Conservation (phyloP, 1,284 basidiomycete genomes). For the Fistulina hepatica region DNA sequence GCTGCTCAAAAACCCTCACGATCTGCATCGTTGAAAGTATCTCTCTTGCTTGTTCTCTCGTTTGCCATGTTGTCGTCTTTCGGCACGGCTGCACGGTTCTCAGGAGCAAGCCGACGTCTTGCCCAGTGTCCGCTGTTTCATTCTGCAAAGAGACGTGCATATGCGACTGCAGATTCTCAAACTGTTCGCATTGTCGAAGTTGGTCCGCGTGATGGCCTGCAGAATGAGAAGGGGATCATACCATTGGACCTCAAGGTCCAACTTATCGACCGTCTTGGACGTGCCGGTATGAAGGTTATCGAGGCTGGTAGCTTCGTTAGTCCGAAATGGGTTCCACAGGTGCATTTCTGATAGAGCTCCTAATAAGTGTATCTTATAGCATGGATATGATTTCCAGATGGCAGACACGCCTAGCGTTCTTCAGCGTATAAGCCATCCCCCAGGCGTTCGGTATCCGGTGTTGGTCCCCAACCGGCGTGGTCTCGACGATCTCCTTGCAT, state of each 20-base stretch:
- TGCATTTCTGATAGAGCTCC: slow-evolving; percentile 23
- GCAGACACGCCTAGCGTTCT: slow-evolving; percentile 73
- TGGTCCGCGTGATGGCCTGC: slow-evolving; percentile 85
- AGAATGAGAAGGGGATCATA: slow-evolving; percentile 78
- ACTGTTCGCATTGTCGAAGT: slow-evolving; percentile 80
- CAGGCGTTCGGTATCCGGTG: slow-evolving; percentile 65
- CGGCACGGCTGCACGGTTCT: too few species aligned
- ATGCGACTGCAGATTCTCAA: slow-evolving; percentile 22
- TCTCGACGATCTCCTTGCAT: slow-evolving; percentile 52
- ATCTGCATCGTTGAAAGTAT: too few species aligned
- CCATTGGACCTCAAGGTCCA: slow-evolving; percentile 70
- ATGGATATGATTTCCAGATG: slow-evolving; percentile 48
- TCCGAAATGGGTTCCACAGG: slow-evolving; percentile 90
- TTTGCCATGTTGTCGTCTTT: too few species aligned
- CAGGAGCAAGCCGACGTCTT: too few species aligned
- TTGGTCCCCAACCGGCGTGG: slow-evolving; percentile 82
- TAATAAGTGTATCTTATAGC: background rate
- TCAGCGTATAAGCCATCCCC: slow-evolving; percentile 38
- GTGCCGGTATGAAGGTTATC: slow-evolving; percentile 63
- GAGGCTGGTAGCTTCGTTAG: slow-evolving; percentile 92
- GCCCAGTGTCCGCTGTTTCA: background rate
- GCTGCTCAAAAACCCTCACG: too few species aligned
- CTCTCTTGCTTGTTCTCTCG: too few species aligned
- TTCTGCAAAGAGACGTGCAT: slow-evolving; percentile 6
- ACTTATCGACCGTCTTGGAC: slow-evolving; percentile 66